Percentiles rank a stretch among this genome's conserved stretches.
Evolutionary conservation across 352 stramenopile species (phyloP).

Genomic region (Elongisporangium undulatum): DNA sequence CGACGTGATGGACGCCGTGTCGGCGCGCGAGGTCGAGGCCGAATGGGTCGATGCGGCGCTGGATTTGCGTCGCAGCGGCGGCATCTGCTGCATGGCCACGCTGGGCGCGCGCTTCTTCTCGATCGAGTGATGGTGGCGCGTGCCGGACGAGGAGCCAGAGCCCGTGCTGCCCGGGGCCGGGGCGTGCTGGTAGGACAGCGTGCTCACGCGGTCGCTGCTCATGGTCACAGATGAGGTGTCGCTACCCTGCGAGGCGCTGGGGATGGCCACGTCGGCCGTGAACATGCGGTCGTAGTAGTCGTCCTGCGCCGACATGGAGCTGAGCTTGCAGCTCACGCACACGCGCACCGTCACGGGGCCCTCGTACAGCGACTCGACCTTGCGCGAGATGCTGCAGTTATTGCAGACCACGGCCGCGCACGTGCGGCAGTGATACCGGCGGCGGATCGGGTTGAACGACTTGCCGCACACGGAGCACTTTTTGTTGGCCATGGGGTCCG

Average conservation of each 20-base stretch:
- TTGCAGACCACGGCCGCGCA: constrained; percentile 74
- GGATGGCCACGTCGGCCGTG: constrained; percentile 29
- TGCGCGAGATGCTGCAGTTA: constrained; percentile 67
- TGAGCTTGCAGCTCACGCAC: constrained; percentile 81
- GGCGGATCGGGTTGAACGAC: constrained; percentile 75
- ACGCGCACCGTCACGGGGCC: constrained; percentile 59
- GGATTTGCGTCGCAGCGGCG: constrained; percentile 45
- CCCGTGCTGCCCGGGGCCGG: constrained; percentile 7
- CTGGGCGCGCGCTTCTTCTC: constrained; percentile 35
- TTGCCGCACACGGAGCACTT: constrained; percentile 82
- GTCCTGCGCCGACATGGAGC: constrained; percentile 54
- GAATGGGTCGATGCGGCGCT: constrained; percentile 35
- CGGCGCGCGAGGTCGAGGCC: constrained; percentile 12
- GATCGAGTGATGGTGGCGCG: not conserved
- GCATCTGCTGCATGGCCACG: constrained; percentile 20
- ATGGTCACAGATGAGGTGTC: constrained; percentile 4
- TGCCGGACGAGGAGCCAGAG: constrained; percentile 12
- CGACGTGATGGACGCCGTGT: constrained; percentile 10
- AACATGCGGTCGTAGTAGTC: constrained; percentile 85
- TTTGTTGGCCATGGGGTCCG: constrained; percentile 27
- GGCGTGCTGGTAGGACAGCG: constrained; percentile 33
- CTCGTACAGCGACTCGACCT: constrained; percentile 47
- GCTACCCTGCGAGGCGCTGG: constrained; percentile 10
- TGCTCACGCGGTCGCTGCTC: constrained; percentile 37
- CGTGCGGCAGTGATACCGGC: constrained; percentile 70